Conservation (phyloP, 805 yeast species). For the Ogataea minuta region DNA sequence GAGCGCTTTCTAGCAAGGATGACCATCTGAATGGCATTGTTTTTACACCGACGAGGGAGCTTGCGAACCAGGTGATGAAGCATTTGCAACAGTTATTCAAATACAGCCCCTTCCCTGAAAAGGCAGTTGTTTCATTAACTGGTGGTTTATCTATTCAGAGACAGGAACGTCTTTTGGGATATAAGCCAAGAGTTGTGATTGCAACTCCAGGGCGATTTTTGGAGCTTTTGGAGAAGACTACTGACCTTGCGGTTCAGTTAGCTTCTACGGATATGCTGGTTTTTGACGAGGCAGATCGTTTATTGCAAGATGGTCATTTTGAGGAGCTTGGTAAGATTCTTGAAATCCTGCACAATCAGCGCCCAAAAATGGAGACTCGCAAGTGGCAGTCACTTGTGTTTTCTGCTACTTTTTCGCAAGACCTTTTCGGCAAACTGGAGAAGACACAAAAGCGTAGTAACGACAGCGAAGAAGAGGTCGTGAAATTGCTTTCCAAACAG, state of each 20-base stretch:
- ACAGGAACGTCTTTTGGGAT: conserved; percentile 75
- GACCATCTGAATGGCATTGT: conserved; percentile 68
- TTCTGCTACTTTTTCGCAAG: conserved; percentile 89
- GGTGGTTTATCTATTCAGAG: conserved; percentile 96
- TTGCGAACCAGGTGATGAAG: conserved; percentile 88
- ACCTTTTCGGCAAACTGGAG: conserved; percentile 73
- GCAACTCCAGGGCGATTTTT: conserved; percentile 95
- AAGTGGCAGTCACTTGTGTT: conserved; percentile 86
- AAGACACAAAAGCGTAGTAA: conserved; percentile 37
- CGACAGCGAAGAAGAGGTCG: conserved; percentile 52
- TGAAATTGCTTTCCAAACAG: conserved; percentile 63
- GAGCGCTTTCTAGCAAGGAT: conserved; percentile 36
- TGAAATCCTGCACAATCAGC: conserved; percentile 54
- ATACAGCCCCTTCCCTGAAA: conserved; percentile 41
- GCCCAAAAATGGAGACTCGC: conserved; percentile 40
- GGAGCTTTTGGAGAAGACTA: conserved; percentile 69
- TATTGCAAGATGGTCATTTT: conserved; percentile 93
- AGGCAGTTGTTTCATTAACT: conserved; percentile 71
- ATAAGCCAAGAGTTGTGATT: conserved; percentile 77
- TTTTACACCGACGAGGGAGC: conserved; percentile 94
- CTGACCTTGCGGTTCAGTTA: conserved; percentile 41
- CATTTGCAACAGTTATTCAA: conserved; percentile 63
- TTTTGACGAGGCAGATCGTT: conserved; percentile 93
- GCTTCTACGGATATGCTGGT: conserved; percentile 55
- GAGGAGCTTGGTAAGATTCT: conserved; percentile 85